Percentiles rank a stretch among this genome's conserved stretches.
These are phyloP conservation scores for Thalassia testudinum DNA, from an alignment of 116 monocot species.

Conservation along the genomic window DNA sequence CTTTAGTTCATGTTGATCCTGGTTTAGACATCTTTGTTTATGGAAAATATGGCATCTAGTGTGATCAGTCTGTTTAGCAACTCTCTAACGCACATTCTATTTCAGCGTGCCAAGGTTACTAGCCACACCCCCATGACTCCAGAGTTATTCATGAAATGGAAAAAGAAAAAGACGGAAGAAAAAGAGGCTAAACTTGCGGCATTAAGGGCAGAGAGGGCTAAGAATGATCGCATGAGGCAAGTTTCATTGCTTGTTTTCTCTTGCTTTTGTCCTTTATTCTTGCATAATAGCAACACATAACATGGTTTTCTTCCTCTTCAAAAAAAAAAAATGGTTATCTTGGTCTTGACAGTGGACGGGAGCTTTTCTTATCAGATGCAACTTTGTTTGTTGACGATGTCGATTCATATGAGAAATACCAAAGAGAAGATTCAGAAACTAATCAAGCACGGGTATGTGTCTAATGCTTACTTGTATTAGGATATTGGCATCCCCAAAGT, in stretches of 20 bases:
- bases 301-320: neutral
- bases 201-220: conserved; percentile 78
- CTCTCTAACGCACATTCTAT: neutral
- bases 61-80: too few relatives aligned
- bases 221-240: conserved; percentile 98
- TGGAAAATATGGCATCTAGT: too few relatives aligned
- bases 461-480: too few relatives aligned
- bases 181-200: conserved; percentile 69
- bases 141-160: conserved; percentile 84
- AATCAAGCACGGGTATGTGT: conserved; percentile 32
- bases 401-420: conserved; percentile 83
- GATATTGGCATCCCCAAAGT: too few relatives aligned
- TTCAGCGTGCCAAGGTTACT: conserved; percentile 63
- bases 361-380: conserved; percentile 83
- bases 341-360: conserved; percentile 64
- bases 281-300: neutral
- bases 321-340: too few relatives aligned
- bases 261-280: neutral
- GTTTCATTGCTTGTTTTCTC: neutral
- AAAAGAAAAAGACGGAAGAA: conserved; percentile 72
- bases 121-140: conserved; percentile 76
- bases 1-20: too few relatives aligned
- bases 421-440: conserved; percentile 45
- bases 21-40: too few relatives aligned
- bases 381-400: conserved; percentile 92